Percentiles rank a stretch among this genome's conserved stretches.
Conservation (phyloP, 345 rosid genomes). For the Rhodamnia rubescens region DNA sequence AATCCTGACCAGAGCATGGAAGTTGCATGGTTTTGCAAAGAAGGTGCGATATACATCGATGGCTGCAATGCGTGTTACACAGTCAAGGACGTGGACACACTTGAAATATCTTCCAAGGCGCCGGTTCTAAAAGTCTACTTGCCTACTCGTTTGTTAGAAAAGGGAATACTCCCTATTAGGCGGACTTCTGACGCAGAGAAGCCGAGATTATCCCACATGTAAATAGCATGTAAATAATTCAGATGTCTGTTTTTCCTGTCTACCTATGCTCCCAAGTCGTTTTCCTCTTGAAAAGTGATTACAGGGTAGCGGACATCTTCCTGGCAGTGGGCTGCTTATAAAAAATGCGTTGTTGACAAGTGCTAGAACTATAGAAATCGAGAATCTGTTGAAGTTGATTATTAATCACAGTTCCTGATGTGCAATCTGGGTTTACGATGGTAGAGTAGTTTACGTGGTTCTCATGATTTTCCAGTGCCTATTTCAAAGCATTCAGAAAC, state of each 20-base stretch:
- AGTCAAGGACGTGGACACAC: conserved; percentile 43
- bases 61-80: conserved; percentile 51
- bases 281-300: neutral
- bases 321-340: neutral
- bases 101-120: conserved; percentile 57
- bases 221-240: neutral
- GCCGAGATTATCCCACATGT: neutral
- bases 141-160: conserved; percentile 18
- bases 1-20: conserved; percentile 42
- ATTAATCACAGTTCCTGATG: neutral
- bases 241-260: neutral
- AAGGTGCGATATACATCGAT: conserved; percentile 60
- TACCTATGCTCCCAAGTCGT: neutral
- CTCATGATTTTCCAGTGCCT: neutral
- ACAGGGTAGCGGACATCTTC: neutral
- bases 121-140: conserved; percentile 59
- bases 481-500: neutral
- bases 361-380: neutral
- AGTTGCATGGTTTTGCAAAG: conserved; percentile 50
- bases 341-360: neutral
- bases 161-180: neutral
- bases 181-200: neutral
- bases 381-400: neutral
- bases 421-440: neutral
- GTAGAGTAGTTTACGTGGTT: neutral